These are phyloP conservation scores for Yarrowia sp. DNA, from an alignment of 805 yeast species.

Conservation along the genomic window DNA sequence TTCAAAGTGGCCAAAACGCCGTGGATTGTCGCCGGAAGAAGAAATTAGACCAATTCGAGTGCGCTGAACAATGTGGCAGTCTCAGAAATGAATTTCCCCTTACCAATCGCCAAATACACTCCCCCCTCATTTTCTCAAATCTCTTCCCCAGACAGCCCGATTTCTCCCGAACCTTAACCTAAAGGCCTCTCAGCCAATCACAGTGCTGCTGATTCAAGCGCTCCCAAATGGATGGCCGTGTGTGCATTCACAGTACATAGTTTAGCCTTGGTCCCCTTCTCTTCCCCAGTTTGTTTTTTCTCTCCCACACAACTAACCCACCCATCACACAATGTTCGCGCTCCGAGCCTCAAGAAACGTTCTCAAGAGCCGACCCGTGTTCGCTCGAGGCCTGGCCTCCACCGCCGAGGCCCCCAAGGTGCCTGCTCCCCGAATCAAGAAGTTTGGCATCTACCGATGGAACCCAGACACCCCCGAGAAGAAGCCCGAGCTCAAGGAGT, in stretches of 20 bases:
- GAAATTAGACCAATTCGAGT: background rate
- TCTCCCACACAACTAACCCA: background rate
- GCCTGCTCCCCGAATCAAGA: slow-evolving; percentile 47
- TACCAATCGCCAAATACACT: background rate
- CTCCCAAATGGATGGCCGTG: background rate
- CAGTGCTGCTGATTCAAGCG: background rate
- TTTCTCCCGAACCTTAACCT: slow-evolving; percentile 23
- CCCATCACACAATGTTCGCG: slow-evolving; percentile 10
- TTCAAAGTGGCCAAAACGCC: background rate
- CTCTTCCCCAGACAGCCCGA: slow-evolving; percentile 21
- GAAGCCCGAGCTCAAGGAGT: slow-evolving; percentile 82
- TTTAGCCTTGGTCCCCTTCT: slow-evolving; percentile 2
- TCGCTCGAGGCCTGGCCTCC: slow-evolving; percentile 24
- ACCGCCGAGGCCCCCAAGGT: slow-evolving; percentile 17
- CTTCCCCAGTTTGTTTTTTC: slow-evolving; percentile 18
- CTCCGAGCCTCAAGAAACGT: slow-evolving; percentile 24
- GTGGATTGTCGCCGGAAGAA: background rate
- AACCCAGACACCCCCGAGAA: slow-evolving; percentile 93
- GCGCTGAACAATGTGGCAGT: no score
- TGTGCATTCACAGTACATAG: slow-evolving; percentile 1
- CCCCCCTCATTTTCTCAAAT: background rate
- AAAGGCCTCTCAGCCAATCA: slow-evolving; percentile 2
- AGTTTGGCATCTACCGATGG: slow-evolving; percentile 95
- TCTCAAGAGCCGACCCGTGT: background rate
- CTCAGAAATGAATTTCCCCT: background rate